Percentiles rank a stretch among this genome's conserved stretches.
phyloP scores from a whole-genome alignment of 345 rosid genomes.

The Populus deltoides region DNA sequence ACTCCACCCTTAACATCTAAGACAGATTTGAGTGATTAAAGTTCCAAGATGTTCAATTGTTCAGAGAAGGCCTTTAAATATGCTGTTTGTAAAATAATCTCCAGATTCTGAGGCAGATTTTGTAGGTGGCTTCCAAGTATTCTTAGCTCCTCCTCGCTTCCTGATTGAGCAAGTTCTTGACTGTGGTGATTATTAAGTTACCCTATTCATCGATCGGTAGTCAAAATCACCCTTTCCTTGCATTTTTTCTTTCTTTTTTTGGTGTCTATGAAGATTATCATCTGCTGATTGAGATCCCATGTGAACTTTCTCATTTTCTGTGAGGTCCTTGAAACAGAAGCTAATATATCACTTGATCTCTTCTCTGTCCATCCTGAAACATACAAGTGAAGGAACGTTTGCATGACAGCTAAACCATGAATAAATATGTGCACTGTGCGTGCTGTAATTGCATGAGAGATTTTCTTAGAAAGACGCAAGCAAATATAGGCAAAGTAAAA shows the following conservation, averaged over 20 bases:
- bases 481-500: too few relatives aligned
- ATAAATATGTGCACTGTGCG: too few relatives aligned
- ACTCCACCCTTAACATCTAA: background rate
- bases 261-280: background rate
- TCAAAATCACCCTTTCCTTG: background rate
- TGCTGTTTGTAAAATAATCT: too few relatives aligned
- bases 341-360: too few relatives aligned
- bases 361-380: too few relatives aligned
- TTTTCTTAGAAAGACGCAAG: too few relatives aligned
- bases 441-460: too few relatives aligned
- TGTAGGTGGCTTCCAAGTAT: background rate
- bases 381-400: too few relatives aligned
- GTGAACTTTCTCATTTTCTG: background rate
- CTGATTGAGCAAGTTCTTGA: background rate
- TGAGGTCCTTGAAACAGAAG: background rate
- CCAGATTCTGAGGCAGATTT: background rate
- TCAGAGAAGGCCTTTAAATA: background rate
- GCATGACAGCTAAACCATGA: too few relatives aligned
- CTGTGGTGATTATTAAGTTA: background rate
- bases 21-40: background rate
- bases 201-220: background rate
- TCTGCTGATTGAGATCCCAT: background rate
- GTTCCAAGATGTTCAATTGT: background rate
- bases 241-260: background rate
- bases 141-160: background rate